Evolutionary conservation across 2,329 filamentous ascomycete genomes (phyloP), one percentile per base, ranked within the genome.

Genomic region (Sporothrix phasma): DNA sequence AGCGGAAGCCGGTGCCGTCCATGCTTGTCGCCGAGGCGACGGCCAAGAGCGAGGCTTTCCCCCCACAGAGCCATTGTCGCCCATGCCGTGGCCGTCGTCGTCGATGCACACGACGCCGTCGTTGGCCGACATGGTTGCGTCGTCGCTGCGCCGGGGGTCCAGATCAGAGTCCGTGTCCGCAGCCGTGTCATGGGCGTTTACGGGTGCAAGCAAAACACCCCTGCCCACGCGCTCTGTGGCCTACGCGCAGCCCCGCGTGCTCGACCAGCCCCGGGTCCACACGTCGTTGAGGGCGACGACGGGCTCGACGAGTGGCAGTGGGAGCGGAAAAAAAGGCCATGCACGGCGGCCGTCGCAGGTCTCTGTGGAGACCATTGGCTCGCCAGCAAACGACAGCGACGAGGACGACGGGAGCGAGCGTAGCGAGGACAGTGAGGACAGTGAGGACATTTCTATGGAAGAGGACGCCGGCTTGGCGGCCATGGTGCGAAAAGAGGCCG

Each of bases 1-100:
- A 64, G 62, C 41, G 62, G 45, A 64, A 64, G 62, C 62, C 62
- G 2, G 53, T 64, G 31, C 41, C 43, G n/a, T 22, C 43, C 26
- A 45, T 45, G n/a, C 11, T 31, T 3, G 41, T 11, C 5, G 31
- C 49, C 4, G 37, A 22, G 10, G 31, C 31, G 10, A n/a, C 11
- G 24, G 3, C 31, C 31, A 37, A 54, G 29, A 24, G 4, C 1
- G 31, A 26, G n/a, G 15, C 34, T 37, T 13, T n/a, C n/a, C n/a
- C n/a, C 19, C 22, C 19, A 19, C 26, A 15, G 24, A 43, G 8
- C 56, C 56, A 8, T 5, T 59, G 24, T 59, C 56, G 39, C 37
- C 56, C 24, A 34, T 60, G 56, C 46, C 56, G 5, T 41, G 46
- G n/a, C 56, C 56, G 15, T 34, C 15, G 29, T 31, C 43, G 43